Evolutionary conservation across 495 filamentous ascomycete genomes (phyloP).

Genomic region (Filosporella fistucella): DNA sequence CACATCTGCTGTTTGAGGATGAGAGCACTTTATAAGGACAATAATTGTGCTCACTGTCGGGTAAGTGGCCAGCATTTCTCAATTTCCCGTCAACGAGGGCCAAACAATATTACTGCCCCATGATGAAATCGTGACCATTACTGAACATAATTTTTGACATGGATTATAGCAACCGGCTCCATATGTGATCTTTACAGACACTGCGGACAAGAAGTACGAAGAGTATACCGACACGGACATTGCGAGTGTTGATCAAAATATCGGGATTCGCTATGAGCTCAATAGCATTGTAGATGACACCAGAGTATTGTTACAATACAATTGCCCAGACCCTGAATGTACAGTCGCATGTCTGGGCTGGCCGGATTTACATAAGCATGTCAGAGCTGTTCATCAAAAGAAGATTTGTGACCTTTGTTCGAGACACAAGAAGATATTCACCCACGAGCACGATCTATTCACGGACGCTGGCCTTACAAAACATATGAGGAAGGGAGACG

Average conservation of each 20-base stretch:
- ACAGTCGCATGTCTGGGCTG: constrained; percentile 88
- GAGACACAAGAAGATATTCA: constrained; percentile 94
- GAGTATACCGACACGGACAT: constrained; percentile 74
- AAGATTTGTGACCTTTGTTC: constrained; percentile 96
- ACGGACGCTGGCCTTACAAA: constrained; percentile 71
- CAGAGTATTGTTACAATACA: constrained; percentile 82
- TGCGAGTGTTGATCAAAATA: constrained; percentile 67
- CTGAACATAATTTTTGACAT: too few relatives aligned
- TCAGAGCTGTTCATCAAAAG: constrained; percentile 73
- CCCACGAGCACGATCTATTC: constrained; percentile 96
- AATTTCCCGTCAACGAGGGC: too few relatives aligned
- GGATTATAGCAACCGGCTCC: constrained; percentile 62
- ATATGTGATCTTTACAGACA: constrained; percentile 88
- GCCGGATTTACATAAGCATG: constrained; percentile 91
- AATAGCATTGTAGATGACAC: constrained; percentile 86
- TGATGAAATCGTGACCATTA: too few relatives aligned
- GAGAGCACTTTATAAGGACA: constrained; percentile 91
- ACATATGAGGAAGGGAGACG: constrained; percentile 89
- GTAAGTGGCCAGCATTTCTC: constrained; percentile 43
- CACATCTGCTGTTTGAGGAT: constrained; percentile 90
- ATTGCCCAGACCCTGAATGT: constrained; percentile 82
- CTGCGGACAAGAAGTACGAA: constrained; percentile 71
- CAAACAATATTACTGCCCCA: too few relatives aligned
- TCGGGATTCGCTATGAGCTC: constrained; percentile 87
- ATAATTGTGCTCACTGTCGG: constrained; percentile 89